Base-by-base conservation (phyloP, 805 yeast genomes). In the Candida koratica region DNA sequence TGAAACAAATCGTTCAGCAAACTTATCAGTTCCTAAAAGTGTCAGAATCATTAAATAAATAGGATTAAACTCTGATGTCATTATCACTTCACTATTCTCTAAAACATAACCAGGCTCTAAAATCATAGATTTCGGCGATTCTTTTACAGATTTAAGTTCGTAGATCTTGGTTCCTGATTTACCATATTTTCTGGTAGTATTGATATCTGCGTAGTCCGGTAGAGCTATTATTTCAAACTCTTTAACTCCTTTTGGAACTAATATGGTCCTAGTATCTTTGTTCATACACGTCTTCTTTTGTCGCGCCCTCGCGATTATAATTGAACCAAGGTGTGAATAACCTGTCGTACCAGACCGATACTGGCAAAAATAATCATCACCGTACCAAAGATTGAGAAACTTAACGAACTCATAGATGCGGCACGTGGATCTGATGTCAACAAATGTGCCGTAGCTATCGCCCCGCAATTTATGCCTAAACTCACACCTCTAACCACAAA, bases 361-460 rank as follows among this genome's bases (percentile, higher is more conserved):
- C 84, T 78, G 8, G 82, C 75, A 55, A 84, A 44, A 4, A 84
- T 66, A 28, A 84, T 77, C 85, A 84, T 78, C 11, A 77, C 53
- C 0, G 88, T 77, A 5, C 94, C 94, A 52, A 75, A 84, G 14
- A 82, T 52, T 14, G 81, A 77, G 57, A 84, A 84, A 43, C 84
- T 71, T 48, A 84, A 65, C 5, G 82, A 72, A 42, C 86, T 77
- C 70, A 84, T 75, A 3, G 88, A 85, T 1, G 88, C 89, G 11
- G 93, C 90, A 46, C 90, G 64, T 10, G 93, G 84, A 49, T 84
- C 88, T 20, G 71, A 69, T 17, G 74, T 73, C 23, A 84, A 57
- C 31, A 84, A 59, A 55, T 81, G 82, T 0, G 90, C 89, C 2
- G 94, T 82, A 4, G 88, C 85, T 34, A 84, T 81, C 1, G 95